Percentiles rank a stretch among this genome's conserved stretches.
Conservation (phyloP, 192 early-diverging fungal genomes). For the Glomus cerebriforme region DNA sequence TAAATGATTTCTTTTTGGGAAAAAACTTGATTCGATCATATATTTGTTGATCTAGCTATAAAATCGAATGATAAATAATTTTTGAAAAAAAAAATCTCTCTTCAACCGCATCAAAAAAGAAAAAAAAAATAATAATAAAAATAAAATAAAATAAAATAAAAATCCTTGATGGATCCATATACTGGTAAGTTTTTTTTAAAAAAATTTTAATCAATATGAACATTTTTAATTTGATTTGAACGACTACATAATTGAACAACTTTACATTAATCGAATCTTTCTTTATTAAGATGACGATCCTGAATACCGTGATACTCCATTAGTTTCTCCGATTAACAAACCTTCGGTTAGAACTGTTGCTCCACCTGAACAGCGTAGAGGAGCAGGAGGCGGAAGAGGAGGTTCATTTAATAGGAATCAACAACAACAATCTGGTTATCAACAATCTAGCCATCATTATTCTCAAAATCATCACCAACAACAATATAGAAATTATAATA, state of each 20-base stretch:
- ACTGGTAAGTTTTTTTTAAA: neutral
- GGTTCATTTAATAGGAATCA: neutral
- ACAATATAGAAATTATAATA: neutral
- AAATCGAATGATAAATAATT: too few relatives aligned
- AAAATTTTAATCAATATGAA: neutral
- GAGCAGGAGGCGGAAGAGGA: neutral
- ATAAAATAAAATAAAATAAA: too few relatives aligned
- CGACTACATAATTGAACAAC: too few relatives aligned
- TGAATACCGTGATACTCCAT: constrained; percentile 44
- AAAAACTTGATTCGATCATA: too few relatives aligned
- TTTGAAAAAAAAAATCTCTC: too few relatives aligned
- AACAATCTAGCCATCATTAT: neutral
- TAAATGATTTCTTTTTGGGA: too few relatives aligned
- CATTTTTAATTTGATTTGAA: neutral
- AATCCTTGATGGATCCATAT: neutral
- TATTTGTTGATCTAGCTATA: too few relatives aligned
- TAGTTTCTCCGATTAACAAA: constrained; percentile 45
- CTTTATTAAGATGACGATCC: constrained; percentile 42
- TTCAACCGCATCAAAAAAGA: too few relatives aligned
- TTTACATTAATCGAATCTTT: neutral
- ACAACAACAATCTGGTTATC: neutral
- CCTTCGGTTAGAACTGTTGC: constrained; percentile 46
- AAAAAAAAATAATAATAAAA: too few relatives aligned
- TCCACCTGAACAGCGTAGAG: constrained; percentile 2
- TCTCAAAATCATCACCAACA: constrained; percentile 31